These are phyloP conservation scores for Dictyostelium brefeldianum DNA, from an alignment of 78 protist species.

Conservation along the genomic window DNA sequence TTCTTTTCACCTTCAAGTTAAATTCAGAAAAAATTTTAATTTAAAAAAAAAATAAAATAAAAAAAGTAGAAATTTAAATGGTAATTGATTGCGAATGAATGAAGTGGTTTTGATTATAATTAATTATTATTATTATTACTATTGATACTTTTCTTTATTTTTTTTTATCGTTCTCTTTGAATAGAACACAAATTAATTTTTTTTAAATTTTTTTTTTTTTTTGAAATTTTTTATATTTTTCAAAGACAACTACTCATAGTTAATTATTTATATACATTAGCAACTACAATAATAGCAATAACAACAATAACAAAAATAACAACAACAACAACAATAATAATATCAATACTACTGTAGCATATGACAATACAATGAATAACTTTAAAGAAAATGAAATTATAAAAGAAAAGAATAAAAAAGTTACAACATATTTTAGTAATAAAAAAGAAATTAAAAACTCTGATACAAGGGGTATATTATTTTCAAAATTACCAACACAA, in stretches of 20 bases:
- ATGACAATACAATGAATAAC: background rate
- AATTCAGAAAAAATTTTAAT: too few species aligned
- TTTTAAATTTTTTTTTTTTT: background rate
- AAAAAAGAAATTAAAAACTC: constrained; percentile 7
- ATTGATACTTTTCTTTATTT: too few species aligned
- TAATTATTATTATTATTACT: too few species aligned
- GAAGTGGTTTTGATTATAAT: too few species aligned
- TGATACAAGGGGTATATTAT: constrained; percentile 34
- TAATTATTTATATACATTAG: background rate
- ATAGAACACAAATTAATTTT: too few species aligned
- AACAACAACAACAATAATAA: background rate
- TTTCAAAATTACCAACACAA: constrained; percentile 49
- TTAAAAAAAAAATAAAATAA: too few species aligned
- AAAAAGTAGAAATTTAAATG: too few species aligned
- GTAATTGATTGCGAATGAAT: too few species aligned
- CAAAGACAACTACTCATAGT: too few species aligned
- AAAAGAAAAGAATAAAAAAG: background rate
- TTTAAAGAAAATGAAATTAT: constrained; percentile 1
- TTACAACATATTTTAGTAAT: background rate
- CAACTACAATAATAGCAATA: background rate
- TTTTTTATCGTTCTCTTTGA: too few species aligned
- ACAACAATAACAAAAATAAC: background rate
- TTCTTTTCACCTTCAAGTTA: too few species aligned
- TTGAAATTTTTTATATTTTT: background rate
- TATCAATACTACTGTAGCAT: background rate